These are phyloP conservation scores for Pseudocercospora ulei DNA, from an alignment of 2,329 filamentous ascomycete genomes.

Conservation along the genomic window DNA sequence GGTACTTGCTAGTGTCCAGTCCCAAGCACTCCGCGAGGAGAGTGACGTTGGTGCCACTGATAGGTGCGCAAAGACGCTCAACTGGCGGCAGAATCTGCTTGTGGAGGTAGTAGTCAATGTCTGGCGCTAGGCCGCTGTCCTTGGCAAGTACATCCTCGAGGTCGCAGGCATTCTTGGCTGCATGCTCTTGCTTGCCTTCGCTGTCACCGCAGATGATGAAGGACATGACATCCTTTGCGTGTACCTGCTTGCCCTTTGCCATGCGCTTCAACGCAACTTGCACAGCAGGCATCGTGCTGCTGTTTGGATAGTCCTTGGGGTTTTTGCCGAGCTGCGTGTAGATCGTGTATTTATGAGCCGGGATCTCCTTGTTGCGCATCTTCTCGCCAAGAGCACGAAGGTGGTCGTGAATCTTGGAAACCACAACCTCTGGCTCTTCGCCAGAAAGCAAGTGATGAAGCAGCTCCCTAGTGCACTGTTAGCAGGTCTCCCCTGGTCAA, in stretches of 20 bases:
- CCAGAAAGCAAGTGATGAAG: slow-evolving; percentile 93
- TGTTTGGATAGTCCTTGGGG: slow-evolving; percentile 87
- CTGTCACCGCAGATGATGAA: slow-evolving; percentile 76
- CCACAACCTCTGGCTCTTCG: slow-evolving; percentile 77
- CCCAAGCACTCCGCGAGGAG: slow-evolving; percentile 88
- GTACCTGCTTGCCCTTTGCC: slow-evolving; percentile 73
- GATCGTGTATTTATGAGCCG: slow-evolving; percentile 85
- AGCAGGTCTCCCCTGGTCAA: slow-evolving; percentile 14
- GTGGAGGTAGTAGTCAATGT: slow-evolving; percentile 95
- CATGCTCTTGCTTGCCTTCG: slow-evolving; percentile 54
- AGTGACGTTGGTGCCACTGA: slow-evolving; percentile 80
- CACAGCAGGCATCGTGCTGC: slow-evolving; percentile 89
- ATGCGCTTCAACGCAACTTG: slow-evolving; percentile 88
- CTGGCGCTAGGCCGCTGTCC: slow-evolving; percentile 65
- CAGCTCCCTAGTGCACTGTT: slow-evolving; percentile 48
- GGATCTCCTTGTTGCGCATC: slow-evolving; percentile 72
- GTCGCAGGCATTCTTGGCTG: slow-evolving; percentile 81
- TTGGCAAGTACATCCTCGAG: slow-evolving; percentile 74
- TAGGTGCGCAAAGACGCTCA: slow-evolving; percentile 93
- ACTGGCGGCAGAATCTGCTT: slow-evolving; percentile 98
- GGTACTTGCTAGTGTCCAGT: slow-evolving; percentile 80
- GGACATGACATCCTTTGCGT: slow-evolving; percentile 89
- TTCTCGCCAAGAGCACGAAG: slow-evolving; percentile 71
- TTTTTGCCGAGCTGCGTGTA: slow-evolving; percentile 94
- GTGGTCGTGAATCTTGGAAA: slow-evolving; percentile 87